phyloP scores from a whole-genome alignment of 2,329 filamentous ascomycete genomes.

The Pezicula neosporulosa region DNA sequence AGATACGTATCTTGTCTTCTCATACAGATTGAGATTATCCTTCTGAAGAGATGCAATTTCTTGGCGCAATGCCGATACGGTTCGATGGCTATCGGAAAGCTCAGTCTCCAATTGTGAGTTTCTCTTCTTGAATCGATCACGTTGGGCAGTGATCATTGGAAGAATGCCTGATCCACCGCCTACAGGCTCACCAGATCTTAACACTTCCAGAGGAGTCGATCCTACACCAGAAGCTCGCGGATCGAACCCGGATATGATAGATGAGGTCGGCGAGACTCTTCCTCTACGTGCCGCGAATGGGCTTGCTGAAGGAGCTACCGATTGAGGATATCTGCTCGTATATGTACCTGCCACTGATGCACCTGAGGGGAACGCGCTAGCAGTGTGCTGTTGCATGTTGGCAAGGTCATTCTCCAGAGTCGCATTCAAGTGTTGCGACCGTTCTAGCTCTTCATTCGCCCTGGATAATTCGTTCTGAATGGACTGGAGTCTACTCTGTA shows the following conservation, averaged over 20 bases:
- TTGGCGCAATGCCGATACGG: conserved; percentile 80
- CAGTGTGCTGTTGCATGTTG: conserved; percentile 79
- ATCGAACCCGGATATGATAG: conserved; percentile 97
- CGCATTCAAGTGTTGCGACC: conserved; percentile 76
- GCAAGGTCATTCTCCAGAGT: conserved; percentile 91
- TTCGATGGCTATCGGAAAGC: conserved; percentile 77
- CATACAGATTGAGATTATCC: conserved; percentile 93
- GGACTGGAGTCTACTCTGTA: conserved; percentile 74
- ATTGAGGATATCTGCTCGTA: conserved; percentile 71
- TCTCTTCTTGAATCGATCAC: conserved; percentile 96
- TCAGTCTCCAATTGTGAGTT: conserved; percentile 89
- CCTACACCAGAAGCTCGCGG: conserved; percentile 51
- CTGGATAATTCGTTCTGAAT: conserved; percentile 80
- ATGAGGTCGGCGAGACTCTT: conserved; percentile 86
- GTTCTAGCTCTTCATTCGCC: conserved; percentile 83
- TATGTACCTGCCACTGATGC: conserved; percentile 94
- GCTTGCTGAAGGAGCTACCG: conserved; percentile 41
- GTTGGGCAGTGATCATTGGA: conserved; percentile 96
- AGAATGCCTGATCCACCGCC: conserved; percentile 83
- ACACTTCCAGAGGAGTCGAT: conserved; percentile 47
- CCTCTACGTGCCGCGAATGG: conserved; percentile 57
- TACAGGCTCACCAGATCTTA: conserved; percentile 59
- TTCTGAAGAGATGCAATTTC: conserved; percentile 91
- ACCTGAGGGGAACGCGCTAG: conserved; percentile 81
- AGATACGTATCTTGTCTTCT: conserved; percentile 95